Base-by-base conservation (phyloP, 2,329 filamentous ascomycete species). In the Berkeleyomyces rouxiae region DNA sequence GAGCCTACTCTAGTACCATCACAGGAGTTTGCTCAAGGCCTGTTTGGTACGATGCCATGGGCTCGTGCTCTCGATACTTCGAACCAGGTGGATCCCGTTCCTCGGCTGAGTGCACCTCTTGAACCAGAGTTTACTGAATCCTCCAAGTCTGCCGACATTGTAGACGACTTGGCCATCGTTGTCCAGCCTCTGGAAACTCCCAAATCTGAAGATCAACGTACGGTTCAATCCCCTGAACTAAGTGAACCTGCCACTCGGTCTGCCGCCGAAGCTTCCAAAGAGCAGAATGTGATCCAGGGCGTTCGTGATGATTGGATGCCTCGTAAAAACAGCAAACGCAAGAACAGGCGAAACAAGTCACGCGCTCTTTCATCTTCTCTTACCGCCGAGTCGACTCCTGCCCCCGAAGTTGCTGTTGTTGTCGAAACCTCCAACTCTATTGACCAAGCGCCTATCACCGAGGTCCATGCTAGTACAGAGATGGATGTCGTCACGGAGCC, bases 221-320 rank as follows among this genome's bases (percentile, higher is more conserved):
- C n/a, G 33, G 39, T 31, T 5, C 7, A 53, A 23, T 31, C 23
- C 7, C 58, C 58, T 49, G 37, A 10, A n/a, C 5, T 13, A 7
- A 36, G 9, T 37, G 31, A 57, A n/a, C 4, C 23, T 57, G 7
- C 51, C 10, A 5, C 23, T 11, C 7, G 13, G 3, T 40, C 42
- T 16, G 10, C 3, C 10, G 59, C 11, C 10, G 36, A 61, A 31
- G 23, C 16, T 42, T 11, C n/a, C 36, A 42, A 40, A 3, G 13
- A 61, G 16, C 16, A 59, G 4, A 44, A 40, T 9, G 46, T 16
- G 16, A 53, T 59, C 2, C 42, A 58, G 47, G 59, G 57, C 2
- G 59, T 63, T 36, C 58, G 40, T 13, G 62, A 63, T 16, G 62
- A 63, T 42, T 63, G 62, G 62, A 63, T 60, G 58, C 62, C 62